Conservation (phyloP, 2,329 filamentous ascomycete species). For the Calonectria pseudoreteaudii region DNA sequence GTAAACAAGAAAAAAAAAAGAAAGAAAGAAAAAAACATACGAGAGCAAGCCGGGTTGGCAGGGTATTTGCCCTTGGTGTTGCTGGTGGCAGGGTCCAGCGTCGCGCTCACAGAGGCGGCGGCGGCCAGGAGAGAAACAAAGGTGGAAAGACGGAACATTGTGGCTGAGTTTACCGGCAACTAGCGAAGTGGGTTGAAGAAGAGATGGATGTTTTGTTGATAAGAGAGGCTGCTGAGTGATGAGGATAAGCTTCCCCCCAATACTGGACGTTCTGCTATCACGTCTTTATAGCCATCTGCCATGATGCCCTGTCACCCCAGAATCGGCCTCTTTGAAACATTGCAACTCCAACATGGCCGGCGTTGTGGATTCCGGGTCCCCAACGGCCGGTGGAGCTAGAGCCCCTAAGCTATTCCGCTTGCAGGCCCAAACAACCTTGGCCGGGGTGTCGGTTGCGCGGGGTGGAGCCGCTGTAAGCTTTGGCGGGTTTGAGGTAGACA, state of each 20-base stretch:
- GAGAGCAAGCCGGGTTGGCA: slow-evolving; percentile 31
- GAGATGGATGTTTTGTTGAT: neutral
- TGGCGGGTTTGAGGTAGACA: slow-evolving; percentile 5
- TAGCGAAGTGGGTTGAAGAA: neutral
- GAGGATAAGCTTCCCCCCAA: neutral
- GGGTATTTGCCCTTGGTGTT: slow-evolving; percentile 42
- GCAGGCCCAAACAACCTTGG: neutral
- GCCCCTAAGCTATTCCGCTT: slow-evolving; percentile 10
- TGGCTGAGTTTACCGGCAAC: slow-evolving; percentile 3
- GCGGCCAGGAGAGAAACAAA: slow-evolving; percentile 36
- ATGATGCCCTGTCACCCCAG: neutral
- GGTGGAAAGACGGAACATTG: slow-evolving; percentile 37
- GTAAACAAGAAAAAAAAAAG: neutral
- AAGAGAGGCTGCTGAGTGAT: neutral
- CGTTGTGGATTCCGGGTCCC: neutral
- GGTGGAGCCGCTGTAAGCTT: neutral
- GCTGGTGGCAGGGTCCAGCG: slow-evolving; percentile 38
- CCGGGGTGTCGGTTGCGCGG: neutral
- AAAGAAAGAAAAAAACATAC: slow-evolving; percentile 12
- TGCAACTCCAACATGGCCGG: neutral
- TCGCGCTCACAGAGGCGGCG: slow-evolving; percentile 35
- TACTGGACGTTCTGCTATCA: neutral
- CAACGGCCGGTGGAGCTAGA: neutral
- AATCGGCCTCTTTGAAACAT: neutral
- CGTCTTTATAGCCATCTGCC: neutral